Conservation (phyloP, 768 basidiomycete species). For the Hypholoma sublateritium region DNA sequence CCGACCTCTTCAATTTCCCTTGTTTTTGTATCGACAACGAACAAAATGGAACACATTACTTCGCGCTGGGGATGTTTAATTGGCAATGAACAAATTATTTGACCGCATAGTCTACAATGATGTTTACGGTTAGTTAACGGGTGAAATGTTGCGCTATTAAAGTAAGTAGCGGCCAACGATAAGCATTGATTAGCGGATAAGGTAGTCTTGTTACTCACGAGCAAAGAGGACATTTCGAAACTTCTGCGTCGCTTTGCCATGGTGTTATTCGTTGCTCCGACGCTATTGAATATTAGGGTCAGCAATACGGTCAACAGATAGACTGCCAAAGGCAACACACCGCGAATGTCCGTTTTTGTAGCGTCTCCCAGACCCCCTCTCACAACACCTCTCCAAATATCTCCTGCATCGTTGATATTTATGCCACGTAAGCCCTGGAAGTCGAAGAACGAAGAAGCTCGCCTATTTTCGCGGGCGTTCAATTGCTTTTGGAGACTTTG, state of each 20-base stretch:
- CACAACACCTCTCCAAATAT: constrained; percentile 68
- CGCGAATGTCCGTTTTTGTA: constrained; percentile 65
- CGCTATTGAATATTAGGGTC: constrained; percentile 33
- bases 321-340: constrained; percentile 35
- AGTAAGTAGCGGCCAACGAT: neutral
- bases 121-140: constrained; percentile 92
- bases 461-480: constrained; percentile 29
- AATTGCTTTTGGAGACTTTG: constrained; percentile 4
- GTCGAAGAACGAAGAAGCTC: constrained; percentile 75
- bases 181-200: neutral
- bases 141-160: constrained; percentile 71
- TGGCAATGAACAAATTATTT: constrained; percentile 88
- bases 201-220: constrained; percentile 41
- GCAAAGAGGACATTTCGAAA: constrained; percentile 85
- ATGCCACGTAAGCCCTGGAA: constrained; percentile 64
- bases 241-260: constrained; percentile 85
- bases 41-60: constrained; percentile 73
- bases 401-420: constrained; percentile 52
- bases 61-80: constrained; percentile 69
- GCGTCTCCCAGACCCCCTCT: constrained; percentile 37
- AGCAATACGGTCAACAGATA: neutral
- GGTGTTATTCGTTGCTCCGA: constrained; percentile 93
- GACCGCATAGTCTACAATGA: constrained; percentile 92
- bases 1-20: constrained; percentile 81
- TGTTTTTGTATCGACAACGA: constrained; percentile 81